phyloP scores from a whole-genome alignment of 2,329 filamentous ascomycete genomes.

The Ceratocystis papillata region DNA sequence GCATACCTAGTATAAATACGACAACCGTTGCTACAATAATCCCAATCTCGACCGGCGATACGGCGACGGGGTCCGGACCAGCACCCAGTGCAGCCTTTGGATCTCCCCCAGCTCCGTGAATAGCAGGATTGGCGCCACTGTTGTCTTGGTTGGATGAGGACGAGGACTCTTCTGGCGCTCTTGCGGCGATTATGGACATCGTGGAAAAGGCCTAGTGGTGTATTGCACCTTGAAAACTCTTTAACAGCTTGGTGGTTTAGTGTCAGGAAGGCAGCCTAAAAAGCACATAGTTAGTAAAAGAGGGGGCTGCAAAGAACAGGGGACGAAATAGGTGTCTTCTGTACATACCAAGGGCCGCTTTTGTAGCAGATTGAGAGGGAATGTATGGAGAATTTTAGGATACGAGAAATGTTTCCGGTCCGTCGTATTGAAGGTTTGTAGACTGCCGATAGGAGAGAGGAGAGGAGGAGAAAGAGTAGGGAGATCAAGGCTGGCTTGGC shows the following conservation, averaged over 20 bases:
- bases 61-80: slow-evolving; percentile 16
- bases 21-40: slow-evolving; percentile 23
- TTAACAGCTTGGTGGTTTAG: neutral
- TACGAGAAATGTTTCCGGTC: no score
- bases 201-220: neutral
- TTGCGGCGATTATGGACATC: slow-evolving; percentile 9
- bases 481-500: neutral
- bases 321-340: neutral
- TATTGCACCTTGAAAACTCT: no score
- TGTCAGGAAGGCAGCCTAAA: neutral
- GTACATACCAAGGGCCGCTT: neutral
- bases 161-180: neutral
- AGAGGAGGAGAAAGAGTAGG: no score
- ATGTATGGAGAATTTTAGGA: no score
- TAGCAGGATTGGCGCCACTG: slow-evolving; percentile 23
- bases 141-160: slow-evolving; percentile 14
- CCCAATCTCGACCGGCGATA: slow-evolving; percentile 22
- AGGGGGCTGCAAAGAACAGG: neutral
- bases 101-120: slow-evolving; percentile 21
- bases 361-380: neutral
- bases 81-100: slow-evolving; percentile 23
- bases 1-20: slow-evolving; percentile 20
- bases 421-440: no score
- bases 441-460: no score
- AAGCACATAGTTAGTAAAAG: neutral